phyloP scores from a whole-genome alignment of 306 rosid species.

The Styphnolobium japonicum region DNA sequence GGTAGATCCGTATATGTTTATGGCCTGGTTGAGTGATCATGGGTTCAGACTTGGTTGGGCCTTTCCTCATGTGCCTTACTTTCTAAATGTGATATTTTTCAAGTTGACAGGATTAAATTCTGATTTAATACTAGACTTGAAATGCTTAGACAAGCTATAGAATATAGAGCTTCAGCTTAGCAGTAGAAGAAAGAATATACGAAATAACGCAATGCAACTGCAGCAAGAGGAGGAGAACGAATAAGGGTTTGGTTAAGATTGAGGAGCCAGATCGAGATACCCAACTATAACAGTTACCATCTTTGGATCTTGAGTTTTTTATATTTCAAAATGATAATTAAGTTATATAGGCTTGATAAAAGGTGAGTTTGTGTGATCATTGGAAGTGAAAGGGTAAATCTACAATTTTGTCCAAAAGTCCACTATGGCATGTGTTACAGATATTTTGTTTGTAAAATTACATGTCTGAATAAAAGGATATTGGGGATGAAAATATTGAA shows the following conservation, averaged over 20 bases:
- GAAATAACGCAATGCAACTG: neutral
- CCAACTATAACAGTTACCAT: neutral
- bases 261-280: neutral
- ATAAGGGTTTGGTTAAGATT: neutral
- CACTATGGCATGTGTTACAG: neutral
- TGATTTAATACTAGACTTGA: neutral
- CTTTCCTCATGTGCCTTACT: neutral
- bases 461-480: neutral
- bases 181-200: neutral
- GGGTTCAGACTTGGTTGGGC: neutral
- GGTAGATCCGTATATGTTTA: neutral
- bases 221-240: neutral
- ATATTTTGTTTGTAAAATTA: neutral
- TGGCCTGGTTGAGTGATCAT: neutral
- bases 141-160: neutral
- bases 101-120: neutral
- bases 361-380: neutral
- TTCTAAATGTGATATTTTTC: neutral
- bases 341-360: neutral
- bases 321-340: neutral
- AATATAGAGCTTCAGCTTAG: neutral
- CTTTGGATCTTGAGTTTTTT: neutral
- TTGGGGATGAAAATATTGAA: neutral
- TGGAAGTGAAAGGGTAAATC: neutral
- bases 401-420: neutral